These are phyloP conservation scores for Trypanosoma congolense DNA, from an alignment of 208 protist species.

Conservation along the genomic window DNA sequence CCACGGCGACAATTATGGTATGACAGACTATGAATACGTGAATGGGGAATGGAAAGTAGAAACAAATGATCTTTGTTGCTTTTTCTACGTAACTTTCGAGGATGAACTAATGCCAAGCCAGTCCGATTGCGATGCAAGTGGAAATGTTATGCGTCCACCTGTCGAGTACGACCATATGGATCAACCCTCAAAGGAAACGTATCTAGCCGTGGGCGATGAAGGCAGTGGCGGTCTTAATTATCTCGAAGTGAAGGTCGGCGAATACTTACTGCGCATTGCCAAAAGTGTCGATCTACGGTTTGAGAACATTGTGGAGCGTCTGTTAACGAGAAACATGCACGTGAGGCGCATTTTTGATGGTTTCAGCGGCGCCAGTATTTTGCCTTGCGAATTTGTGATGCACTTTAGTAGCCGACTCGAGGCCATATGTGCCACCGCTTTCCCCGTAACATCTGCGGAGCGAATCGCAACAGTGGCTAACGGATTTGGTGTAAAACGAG, in stretches of 20 bases:
- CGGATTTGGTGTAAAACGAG: not conserved
- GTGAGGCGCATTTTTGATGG: slow-evolving; percentile 34
- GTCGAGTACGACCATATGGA: slow-evolving; percentile 18
- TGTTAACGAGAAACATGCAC: slow-evolving; percentile 19
- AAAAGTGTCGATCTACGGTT: slow-evolving; percentile 14
- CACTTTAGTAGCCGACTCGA: slow-evolving; percentile 20
- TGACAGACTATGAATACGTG: slow-evolving; percentile 9
- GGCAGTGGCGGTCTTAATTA: not conserved
- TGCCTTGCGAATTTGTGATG: slow-evolving; percentile 44
- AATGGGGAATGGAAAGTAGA: slow-evolving; percentile 11
- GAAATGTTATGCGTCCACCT: slow-evolving; percentile 1
- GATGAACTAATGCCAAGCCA: not conserved
- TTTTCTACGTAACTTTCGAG: slow-evolving; percentile 11
- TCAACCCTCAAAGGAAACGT: slow-evolving; percentile 3
- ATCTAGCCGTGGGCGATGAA: not conserved
- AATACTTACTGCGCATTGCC: slow-evolving; percentile 17
- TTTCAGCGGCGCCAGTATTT: slow-evolving; percentile 40
- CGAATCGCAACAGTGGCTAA: not conserved
- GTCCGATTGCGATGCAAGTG: slow-evolving; percentile 2
- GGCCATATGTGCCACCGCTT: slow-evolving; percentile 16
- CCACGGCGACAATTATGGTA: not conserved
- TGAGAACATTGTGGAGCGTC: slow-evolving; percentile 23
- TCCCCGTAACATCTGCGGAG: not conserved
- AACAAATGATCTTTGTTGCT: slow-evolving; percentile 10
- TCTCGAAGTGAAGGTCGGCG: slow-evolving; percentile 23